Base-by-base conservation (phyloP, 208 protist species). In the Trichomonas vaginalis region DNA sequence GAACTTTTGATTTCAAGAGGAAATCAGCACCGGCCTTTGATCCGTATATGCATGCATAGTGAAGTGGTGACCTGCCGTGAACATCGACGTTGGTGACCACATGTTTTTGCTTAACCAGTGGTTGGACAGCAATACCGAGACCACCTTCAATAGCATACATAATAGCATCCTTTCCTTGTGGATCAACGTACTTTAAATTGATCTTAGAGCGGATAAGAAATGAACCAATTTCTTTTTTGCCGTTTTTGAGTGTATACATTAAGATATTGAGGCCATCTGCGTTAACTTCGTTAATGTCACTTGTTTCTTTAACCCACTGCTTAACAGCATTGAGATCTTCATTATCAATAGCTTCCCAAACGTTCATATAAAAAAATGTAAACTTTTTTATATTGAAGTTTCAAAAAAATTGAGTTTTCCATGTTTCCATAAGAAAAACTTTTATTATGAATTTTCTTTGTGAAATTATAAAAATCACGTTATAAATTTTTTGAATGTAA, bases 71-170 rank as follows among this genome's bases (percentile, higher is more conserved):
- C 15, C 86, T 48, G 4, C 45, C 86, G 15, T 92, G 15, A 45
- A 12, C 6, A 92, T 92, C 86, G 14, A 51, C 27, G 46, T 92
- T 92, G 6, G 15, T 92, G 15, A 92, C 1, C 6, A 45, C 40
- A 6, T 40, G 27, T 51, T 92, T 92, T 51, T 51, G 21, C 45
- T 92, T 92, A 17, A 51, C 42, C 0, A 92, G n/a, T 35, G 45
- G 45, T 14, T 48, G n/a, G 32, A 92, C 86, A 15, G 17, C 40
- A 40, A 45, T 27, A 15, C 32, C 86, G 6, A 51, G 27, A 15
- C 45, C 86, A 92, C 32, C 17, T 39, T 92, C 86, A 39, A 92
- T 92, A 35, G 86, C 86, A 51, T 56, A 92, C 86, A 92, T 92
- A 17, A 92, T 92, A 39, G n/a, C 27, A 92, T 92, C 86, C 17